phyloP scores from a whole-genome alignment of 2,329 filamentous ascomycete species.

The Achaetomium macrosporum region DNA sequence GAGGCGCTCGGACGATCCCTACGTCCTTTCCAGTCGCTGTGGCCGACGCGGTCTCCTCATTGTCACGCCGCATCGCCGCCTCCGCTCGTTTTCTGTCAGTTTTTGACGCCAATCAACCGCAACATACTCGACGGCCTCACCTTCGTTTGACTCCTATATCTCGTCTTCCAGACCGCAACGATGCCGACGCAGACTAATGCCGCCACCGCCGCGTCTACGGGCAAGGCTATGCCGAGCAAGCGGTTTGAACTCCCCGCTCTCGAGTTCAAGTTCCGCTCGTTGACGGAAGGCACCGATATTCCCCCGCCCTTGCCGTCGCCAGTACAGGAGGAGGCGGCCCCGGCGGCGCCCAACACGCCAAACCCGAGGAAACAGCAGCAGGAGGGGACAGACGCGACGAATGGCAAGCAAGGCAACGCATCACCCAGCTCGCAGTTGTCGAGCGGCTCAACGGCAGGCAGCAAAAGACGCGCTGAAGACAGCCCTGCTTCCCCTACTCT shows the following conservation, averaged over 20 bases:
- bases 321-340: conserved; percentile 36
- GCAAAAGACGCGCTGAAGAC: conserved; percentile 47
- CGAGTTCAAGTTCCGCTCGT: conserved; percentile 52
- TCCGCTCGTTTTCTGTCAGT: background rate
- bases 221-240: conserved; percentile 20
- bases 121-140: background rate
- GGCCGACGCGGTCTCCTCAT: background rate
- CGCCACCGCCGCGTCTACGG: conserved; percentile 17
- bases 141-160: background rate
- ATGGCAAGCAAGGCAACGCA: conserved; percentile 33
- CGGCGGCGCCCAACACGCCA: conserved; percentile 38
- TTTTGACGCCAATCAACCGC: background rate
- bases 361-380: conserved; percentile 21
- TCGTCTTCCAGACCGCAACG: background rate
- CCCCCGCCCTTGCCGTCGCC: conserved; percentile 54
- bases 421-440: conserved; percentile 29
- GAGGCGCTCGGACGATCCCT: conserved; percentile 12
- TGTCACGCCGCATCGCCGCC: background rate
- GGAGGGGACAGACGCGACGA: conserved; percentile 27
- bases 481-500: conserved; percentile 46
- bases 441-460: conserved; percentile 31
- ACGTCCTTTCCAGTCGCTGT: background rate
- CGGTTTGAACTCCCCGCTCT: conserved; percentile 53
- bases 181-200: conserved; percentile 29
- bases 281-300: conserved; percentile 57